These are phyloP conservation scores for Podaxis carcinomalis DNA, from an alignment of 768 basidiomycete genomes.

Conservation along the genomic window DNA sequence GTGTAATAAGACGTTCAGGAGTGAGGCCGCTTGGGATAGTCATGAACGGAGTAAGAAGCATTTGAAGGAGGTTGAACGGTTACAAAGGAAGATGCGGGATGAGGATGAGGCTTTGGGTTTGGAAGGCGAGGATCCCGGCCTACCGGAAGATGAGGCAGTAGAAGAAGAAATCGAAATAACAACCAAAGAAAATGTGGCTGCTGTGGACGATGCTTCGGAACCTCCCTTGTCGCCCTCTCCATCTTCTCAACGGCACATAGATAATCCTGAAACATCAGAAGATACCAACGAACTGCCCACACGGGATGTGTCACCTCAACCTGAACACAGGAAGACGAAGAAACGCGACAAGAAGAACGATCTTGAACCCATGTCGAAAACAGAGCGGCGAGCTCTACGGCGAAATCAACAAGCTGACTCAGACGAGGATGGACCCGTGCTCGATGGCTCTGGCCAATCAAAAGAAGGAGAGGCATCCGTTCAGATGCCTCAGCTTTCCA, in stretches of 20 bases:
- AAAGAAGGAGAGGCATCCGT: constrained; percentile 4
- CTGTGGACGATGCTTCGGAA: neutral
- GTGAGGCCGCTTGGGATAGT: constrained; percentile 92
- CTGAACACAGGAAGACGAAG: neutral
- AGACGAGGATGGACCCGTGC: neutral
- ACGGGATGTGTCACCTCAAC: neutral
- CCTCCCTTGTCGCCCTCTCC: neutral
- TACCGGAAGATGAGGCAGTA: constrained; percentile 1
- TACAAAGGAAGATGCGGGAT: constrained; percentile 72
- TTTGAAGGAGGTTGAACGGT: constrained; percentile 74
- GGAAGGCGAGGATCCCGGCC: constrained; percentile 17
- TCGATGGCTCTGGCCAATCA: neutral
- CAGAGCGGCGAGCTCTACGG: constrained; percentile 9
- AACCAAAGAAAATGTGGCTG: neutral
- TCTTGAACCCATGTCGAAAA: constrained; percentile 12
- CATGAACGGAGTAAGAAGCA: constrained; percentile 97
- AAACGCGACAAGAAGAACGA: neutral
- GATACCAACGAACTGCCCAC: constrained; percentile 4
- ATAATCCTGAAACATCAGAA: constrained; percentile 7
- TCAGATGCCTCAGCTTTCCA: constrained; percentile 38
- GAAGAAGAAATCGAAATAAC: neutral
- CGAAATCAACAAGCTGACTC: constrained; percentile 9
- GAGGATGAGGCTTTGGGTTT: constrained; percentile 70
- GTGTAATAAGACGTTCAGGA: constrained; percentile 84
- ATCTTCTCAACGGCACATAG: neutral